Base-by-base conservation (phyloP, 768 basidiomycete species). In the Symmetrospora coprosmae region DNA sequence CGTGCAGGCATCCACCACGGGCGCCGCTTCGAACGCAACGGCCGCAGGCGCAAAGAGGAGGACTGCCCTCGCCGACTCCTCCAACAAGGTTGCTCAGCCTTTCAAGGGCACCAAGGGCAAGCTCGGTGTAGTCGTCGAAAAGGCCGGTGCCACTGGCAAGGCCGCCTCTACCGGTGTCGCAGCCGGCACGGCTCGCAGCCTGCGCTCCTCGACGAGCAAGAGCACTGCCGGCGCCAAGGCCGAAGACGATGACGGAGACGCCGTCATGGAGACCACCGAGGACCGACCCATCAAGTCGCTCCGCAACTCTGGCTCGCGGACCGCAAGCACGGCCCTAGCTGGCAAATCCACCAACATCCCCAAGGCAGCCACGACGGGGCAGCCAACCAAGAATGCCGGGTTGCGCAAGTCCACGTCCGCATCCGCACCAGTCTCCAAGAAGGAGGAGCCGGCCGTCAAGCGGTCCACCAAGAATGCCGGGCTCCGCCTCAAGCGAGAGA, bases 301-400 rank as follows among this genome's bases (percentile, higher is more conserved):
- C 51, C 64, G 35, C n/a, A 16, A 31, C 53, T 8, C 8, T 17
- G 25, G 46, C 14, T 2, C 55, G 46, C 19, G 55, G 41, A 28
- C 62, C 48, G 21, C 48, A 50, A 43, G 51, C 48, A 5, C 43
- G 35, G 34, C 40, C 5, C 62, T 63, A 19, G 41, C 53, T 16
- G 34, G 41, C 19, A 38, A 21, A 53, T 49, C 56, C 6, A 38
- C 52, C 33, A 59, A 59, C 37, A 45, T 41, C 25, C 33, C 53
- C 40, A 31, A 37, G 21, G 49, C 53, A 1, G 51, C 60, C 19
- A 49, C 64, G 49, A 25, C 45, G 1, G 23, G 21, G 6, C 48
- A 43, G 2, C 27, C 63, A 33, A 50, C 21, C 31, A 67, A 67
- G 51, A 23, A 41, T 46, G 61, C 60, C 2, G 62, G 52, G 4